Evolutionary conservation across 2,329 filamentous ascomycete species (phyloP).

Genomic region (Boeremia exigua): DNA sequence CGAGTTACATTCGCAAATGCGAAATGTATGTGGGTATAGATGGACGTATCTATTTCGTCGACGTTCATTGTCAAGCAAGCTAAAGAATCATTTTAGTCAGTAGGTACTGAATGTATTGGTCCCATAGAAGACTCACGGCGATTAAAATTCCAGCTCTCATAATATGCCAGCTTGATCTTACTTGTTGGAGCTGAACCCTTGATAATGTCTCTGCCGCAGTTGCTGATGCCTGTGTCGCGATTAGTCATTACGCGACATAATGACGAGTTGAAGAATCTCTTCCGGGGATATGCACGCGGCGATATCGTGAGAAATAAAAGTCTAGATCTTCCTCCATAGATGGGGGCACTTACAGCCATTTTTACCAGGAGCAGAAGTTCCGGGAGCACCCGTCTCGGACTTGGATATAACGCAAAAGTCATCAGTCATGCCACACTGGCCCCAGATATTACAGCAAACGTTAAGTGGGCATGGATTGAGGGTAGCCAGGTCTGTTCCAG

Average conservation of each 20-base stretch:
- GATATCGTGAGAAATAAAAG: too few species aligned
- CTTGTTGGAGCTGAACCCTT: constrained; percentile 5
- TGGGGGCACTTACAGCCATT: neutral
- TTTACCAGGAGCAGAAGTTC: neutral
- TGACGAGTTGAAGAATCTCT: too few species aligned
- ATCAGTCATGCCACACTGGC: constrained; percentile 21
- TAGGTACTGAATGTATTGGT: too few species aligned
- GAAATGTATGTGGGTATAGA: neutral
- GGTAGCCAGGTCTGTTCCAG: constrained; percentile 18
- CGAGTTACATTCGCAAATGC: neutral
- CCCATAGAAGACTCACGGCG: too few species aligned
- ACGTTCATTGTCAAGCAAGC: neutral
- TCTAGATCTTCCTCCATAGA: too few species aligned
- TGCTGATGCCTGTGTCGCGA: constrained; percentile 14
- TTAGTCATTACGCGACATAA: too few species aligned
- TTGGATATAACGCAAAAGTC: constrained; percentile 18
- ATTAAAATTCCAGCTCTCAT: neutral
- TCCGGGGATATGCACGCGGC: too few species aligned
- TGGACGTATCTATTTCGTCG: neutral
- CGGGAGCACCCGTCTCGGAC: constrained; percentile 15
- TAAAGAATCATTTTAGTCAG: too few species aligned
- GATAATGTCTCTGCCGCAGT: constrained; percentile 26
- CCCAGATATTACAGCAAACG: constrained; percentile 29
- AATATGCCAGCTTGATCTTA: constrained; percentile 21
- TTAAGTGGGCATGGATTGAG: constrained; percentile 29